Evolutionary conservation across 2,329 filamentous ascomycete genomes (phyloP), one percentile per base, ranked within the genome.

Genomic region (Fusarium pseudograminearum): DNA sequence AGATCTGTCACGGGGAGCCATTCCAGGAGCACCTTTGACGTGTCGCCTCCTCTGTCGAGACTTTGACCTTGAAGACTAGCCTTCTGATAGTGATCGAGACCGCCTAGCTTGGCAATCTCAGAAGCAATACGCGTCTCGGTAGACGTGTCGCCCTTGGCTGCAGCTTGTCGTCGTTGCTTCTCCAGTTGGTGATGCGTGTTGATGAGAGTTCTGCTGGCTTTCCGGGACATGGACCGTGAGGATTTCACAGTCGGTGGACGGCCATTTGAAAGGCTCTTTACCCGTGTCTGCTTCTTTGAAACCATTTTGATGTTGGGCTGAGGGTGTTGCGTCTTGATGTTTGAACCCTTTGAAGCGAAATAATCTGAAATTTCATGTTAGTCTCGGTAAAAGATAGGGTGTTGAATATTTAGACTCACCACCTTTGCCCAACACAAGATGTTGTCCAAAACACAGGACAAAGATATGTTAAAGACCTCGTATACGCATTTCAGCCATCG

Each of bases 1-100:
- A 81, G 70, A 6, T 76, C 72, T 14, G 62, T 36, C 20, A 75
- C 56, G 2, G 79, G 77, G 9, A 91, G 80, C 90, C 90, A 91
- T 63, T 89, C 83, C 75, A 91, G 84, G 34, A 92, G 80, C 14
- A 91, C 78, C 62, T 81, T 86, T 16, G 89, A 91, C 54, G 88
- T 91, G 77, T 92, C 90, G 18, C 90, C 90, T 26, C 90, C 90
- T 53, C 90, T 84, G 71, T 91, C 89, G 59, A 83, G 83, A 53
- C 87, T 85, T 76, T 92, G 90, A 16, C 90, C 90, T 61, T 90
- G 87, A n/a, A 91, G 82, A 76, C 90, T 91, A 30, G 90, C 90
- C 72, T 86, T 84, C 73, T 92, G 90, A 70, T 92, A 92, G 57
- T 82, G 83, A 53, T 87, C 82, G 26, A 92, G 80, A 0, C 90